phyloP scores from a whole-genome alignment of 805 yeast genomes.

The Pichia scutulata region DNA sequence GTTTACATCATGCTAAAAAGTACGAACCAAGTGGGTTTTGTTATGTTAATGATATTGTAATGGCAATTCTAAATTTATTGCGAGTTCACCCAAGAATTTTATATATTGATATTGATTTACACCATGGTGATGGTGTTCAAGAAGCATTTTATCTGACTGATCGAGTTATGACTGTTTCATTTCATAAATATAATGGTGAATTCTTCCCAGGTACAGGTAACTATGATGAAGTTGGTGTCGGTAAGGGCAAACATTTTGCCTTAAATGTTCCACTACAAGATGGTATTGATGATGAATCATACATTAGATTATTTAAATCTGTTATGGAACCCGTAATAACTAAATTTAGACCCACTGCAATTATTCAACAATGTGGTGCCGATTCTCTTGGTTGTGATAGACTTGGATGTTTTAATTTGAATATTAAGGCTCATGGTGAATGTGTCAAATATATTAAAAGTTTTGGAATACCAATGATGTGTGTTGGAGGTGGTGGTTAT shows the following conservation, averaged over 20 bases:
- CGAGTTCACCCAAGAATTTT: slow-evolving; percentile 88
- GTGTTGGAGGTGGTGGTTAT: slow-evolving; percentile 96
- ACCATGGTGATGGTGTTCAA: slow-evolving; percentile 97
- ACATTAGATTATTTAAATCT: slow-evolving; percentile 67
- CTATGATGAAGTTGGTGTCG: slow-evolving; percentile 81
- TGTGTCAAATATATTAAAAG: slow-evolving; percentile 86
- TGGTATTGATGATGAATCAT: slow-evolving; percentile 91
- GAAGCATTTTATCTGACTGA: slow-evolving; percentile 95
- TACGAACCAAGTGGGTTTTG: slow-evolving; percentile 93
- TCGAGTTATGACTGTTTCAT: slow-evolving; percentile 92
- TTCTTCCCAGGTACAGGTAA: slow-evolving; percentile 98
- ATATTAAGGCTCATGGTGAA: slow-evolving; percentile 90
- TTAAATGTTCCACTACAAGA: slow-evolving; percentile 89
- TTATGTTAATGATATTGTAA: slow-evolving; percentile 88
- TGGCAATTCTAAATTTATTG: slow-evolving; percentile 76
- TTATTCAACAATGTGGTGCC: slow-evolving; percentile 96
- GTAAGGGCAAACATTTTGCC: slow-evolving; percentile 81
- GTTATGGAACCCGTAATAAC: slow-evolving; percentile 86
- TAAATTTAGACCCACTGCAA: slow-evolving; percentile 87
- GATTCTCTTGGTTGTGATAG: slow-evolving; percentile 92
- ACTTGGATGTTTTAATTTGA: slow-evolving; percentile 86
- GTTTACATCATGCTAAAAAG: slow-evolving; percentile 94
- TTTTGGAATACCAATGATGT: slow-evolving; percentile 84
- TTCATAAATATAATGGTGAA: slow-evolving; percentile 90
- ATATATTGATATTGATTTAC: slow-evolving; percentile 90